Evolutionary conservation across 805 yeast genomes (phyloP).

Genomic region (Nakazawaea anatomiae): DNA sequence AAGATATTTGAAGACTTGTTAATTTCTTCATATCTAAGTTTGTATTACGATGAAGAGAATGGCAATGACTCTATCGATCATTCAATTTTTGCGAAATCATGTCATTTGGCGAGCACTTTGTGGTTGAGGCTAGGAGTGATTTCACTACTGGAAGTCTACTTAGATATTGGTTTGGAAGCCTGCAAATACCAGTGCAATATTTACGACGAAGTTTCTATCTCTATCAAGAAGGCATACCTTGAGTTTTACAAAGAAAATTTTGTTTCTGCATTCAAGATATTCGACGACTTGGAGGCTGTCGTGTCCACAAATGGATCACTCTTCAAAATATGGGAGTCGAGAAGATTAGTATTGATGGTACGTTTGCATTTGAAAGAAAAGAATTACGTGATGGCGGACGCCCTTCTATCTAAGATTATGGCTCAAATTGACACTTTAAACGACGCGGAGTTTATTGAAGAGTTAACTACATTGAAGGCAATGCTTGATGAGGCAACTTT

Average conservation of each 20-base stretch:
- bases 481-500: conserved; percentile 17
- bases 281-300: conserved; percentile 25
- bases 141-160: conserved; percentile 39
- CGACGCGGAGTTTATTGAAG: conserved; percentile 31
- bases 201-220: conserved; percentile 32
- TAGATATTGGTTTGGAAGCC: conserved; percentile 38
- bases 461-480: conserved; percentile 31
- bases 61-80: conserved; percentile 24
- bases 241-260: conserved; percentile 33
- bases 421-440: conserved; percentile 26
- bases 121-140: conserved; percentile 51
- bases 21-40: conserved; percentile 49
- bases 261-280: conserved; percentile 29
- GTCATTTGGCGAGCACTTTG: conserved; percentile 37
- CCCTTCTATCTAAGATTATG: conserved; percentile 25
- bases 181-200: conserved; percentile 28
- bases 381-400: conserved; percentile 27
- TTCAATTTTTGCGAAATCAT: conserved; percentile 36
- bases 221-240: conserved; percentile 33
- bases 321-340: conserved; percentile 32
- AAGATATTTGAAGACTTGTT: conserved; percentile 49
- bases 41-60: conserved; percentile 24
- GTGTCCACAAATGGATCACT: conserved; percentile 25
- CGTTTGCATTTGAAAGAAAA: conserved; percentile 33
- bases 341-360: conserved; percentile 33